Percentiles rank a stretch among this genome's conserved stretches.
Conservation (phyloP, 2,329 filamentous ascomycete species). For the Botrytis squamosa region DNA sequence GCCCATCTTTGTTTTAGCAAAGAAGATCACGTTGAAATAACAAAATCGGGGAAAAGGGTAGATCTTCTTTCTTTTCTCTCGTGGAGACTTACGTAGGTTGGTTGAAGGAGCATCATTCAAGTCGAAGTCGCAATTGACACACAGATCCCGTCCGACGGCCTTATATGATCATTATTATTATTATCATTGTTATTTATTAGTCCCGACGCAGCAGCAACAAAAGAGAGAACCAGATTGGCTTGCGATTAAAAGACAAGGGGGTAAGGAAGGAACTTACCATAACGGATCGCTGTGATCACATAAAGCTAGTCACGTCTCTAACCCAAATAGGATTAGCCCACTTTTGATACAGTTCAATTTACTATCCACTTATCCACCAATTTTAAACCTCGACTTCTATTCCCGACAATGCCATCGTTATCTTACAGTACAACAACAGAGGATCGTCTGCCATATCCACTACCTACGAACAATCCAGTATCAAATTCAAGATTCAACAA, state of each 20-base stretch:
- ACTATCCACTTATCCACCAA: conserved; percentile 13
- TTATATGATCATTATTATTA: background rate
- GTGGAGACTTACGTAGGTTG: background rate
- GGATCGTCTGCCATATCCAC: conserved; percentile 16
- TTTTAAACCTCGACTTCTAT: conserved; percentile 17
- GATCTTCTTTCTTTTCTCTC: background rate
- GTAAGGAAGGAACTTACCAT: background rate
- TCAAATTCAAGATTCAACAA: background rate
- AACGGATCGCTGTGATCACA: background rate
- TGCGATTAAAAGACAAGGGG: conserved; percentile 6
- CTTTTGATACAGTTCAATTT: conserved; percentile 18
- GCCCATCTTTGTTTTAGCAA: background rate
- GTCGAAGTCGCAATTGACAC: background rate
- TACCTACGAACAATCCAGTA: background rate
- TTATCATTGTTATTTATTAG: background rate
- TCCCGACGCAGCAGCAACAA: background rate
- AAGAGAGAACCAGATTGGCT: background rate
- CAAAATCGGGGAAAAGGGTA: background rate
- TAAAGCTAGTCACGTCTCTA: conserved; percentile 10
- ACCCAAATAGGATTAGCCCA: conserved; percentile 9
- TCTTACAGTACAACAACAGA: conserved; percentile 22
- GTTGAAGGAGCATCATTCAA: background rate
- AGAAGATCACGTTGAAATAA: background rate
- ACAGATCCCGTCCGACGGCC: background rate
- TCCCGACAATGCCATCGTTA: conserved; percentile 20